These are phyloP conservation scores for Mycena citricolor DNA, from an alignment of 1,284 basidiomycete species.

Conservation along the genomic window DNA sequence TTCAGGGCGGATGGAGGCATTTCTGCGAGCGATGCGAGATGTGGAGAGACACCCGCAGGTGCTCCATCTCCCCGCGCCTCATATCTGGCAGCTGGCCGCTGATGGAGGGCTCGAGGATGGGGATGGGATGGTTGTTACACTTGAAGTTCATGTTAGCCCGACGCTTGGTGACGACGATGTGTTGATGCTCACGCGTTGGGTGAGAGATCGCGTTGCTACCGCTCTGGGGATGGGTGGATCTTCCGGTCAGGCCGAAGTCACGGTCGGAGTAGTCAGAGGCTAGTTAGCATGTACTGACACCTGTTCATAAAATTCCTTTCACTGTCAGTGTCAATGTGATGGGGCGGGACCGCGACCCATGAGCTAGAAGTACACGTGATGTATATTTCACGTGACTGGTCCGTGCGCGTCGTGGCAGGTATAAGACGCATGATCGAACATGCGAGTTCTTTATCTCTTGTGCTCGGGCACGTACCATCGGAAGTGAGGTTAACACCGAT, in stretches of 20 bases:
- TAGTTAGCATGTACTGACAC: no score
- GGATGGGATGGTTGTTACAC: slow-evolving; percentile 72
- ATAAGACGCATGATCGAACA: no score
- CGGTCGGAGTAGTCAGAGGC: slow-evolving; percentile 41
- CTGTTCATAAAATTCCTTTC: no score
- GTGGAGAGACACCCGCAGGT: slow-evolving; percentile 80
- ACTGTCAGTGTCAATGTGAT: no score
- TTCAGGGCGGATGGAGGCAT: slow-evolving; percentile 72
- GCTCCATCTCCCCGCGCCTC: slow-evolving; percentile 76
- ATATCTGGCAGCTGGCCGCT: slow-evolving; percentile 83
- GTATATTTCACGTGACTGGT: no score
- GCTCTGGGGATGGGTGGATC: slow-evolving; percentile 35
- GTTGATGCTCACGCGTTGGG: slow-evolving; percentile 69
- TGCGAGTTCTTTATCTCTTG: slow-evolving; percentile 71
- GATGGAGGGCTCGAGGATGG: slow-evolving; percentile 24
- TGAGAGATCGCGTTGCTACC: slow-evolving; percentile 59
- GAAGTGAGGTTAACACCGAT: slow-evolving; percentile 90
- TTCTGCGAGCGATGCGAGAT: slow-evolving; percentile 79
- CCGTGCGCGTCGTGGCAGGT: no score
- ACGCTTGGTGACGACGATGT: slow-evolving; percentile 75
- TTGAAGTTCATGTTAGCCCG: slow-evolving; percentile 73
- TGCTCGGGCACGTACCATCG: slow-evolving; percentile 90
- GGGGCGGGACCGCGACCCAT: no score
- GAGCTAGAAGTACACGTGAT: no score
- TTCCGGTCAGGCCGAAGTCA: slow-evolving; percentile 37